Evolutionary conservation across 176 grass and related monocot species (phyloP).

Genomic region (Metroxylon sagu): DNA sequence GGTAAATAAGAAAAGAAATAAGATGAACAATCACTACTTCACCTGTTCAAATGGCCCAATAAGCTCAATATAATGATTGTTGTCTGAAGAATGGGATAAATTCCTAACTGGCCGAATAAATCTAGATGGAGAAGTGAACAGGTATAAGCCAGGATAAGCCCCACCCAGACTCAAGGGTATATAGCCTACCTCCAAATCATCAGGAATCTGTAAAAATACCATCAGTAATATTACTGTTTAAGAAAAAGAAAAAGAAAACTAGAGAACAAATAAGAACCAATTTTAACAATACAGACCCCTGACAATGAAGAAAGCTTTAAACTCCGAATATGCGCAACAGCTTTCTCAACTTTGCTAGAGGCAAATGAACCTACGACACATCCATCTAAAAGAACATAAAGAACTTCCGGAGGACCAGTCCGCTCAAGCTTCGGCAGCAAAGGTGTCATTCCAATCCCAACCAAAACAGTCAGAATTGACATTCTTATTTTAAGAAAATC

Average conservation of each 20-base stretch:
- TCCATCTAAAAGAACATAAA: slow-evolving; percentile 87
- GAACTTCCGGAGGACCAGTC: slow-evolving; percentile 64
- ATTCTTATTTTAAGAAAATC: slow-evolving; percentile 55
- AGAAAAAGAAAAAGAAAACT: not conserved
- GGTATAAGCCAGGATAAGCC: slow-evolving; percentile 89
- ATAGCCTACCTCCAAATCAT: slow-evolving; percentile 93
- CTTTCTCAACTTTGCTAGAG: slow-evolving; percentile 43
- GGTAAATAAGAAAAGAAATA: not conserved
- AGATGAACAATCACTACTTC: not conserved
- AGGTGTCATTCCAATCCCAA: slow-evolving; percentile 66
- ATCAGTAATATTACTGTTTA: slow-evolving; percentile 2
- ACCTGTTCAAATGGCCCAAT: slow-evolving; percentile 99
- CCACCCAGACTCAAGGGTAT: slow-evolving; percentile 73
- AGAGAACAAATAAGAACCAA: slow-evolving; percentile 3
- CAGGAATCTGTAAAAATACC: slow-evolving; percentile 48
- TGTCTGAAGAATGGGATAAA: slow-evolving; percentile 33
- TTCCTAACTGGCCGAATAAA: slow-evolving; percentile 80
- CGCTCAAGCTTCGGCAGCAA: slow-evolving; percentile 64
- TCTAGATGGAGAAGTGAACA: slow-evolving; percentile 76
- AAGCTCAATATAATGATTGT: slow-evolving; percentile 58
- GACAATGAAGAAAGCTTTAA: slow-evolving; percentile 51
- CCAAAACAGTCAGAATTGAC: slow-evolving; percentile 48
- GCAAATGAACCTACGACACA: slow-evolving; percentile 78
- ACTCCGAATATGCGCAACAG: slow-evolving; percentile 58
- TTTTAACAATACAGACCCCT: slow-evolving; percentile 14